Base-by-base conservation (phyloP, 768 basidiomycete genomes). In the Tulasnella sp. region DNA sequence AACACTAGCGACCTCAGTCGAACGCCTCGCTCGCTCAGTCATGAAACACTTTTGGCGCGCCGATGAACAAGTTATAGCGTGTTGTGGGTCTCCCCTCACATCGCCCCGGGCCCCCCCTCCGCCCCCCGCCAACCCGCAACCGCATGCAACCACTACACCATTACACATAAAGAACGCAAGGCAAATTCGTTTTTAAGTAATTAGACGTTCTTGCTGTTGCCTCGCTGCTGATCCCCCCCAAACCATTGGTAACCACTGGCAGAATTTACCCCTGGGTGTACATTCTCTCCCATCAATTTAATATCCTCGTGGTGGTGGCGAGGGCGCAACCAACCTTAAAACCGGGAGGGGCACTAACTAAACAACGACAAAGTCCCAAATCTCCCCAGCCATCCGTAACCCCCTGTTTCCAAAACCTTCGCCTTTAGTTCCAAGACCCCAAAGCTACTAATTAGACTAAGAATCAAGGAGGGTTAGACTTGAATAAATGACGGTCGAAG, bases 281-380 rank as follows among this genome's bases (percentile, higher is more conserved):
- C 39, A 40, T 4, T 10, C 39, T 10, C 56, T 16, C 56, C 31
- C 36, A n/a, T 68, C 62, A 68, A 68, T 68, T 68, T 68, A 36
- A 68, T 68, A 68, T 68, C 62, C 62, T 68, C 62, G 62, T 68
- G 62, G 62, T 16, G 4, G 62, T 68, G 62, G 62, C 18, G 62
- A 68, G 62, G 62, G 62, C 18, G 62, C 62, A 68, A 68, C 62
- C 62, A 68, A 68, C 62, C 62, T 68, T 68, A 58, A 58, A 58
- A 58, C 44, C 42, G 10, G 42, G 42, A 14, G 42, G 42, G 27
- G 24, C 52, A 58, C n/a, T n/a, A 56, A 56, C 44, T 44, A 27
- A 68, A 68, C 62, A 68, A 68, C 34, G 62, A 68, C 62, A 27
- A 68, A 68, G 62, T 68, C 34, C 31, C 12, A 36, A n/a, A n/a